Evolutionary conservation across 2,329 filamentous ascomycete species (phyloP), one percentile per base, ranked within the genome.

Genomic region (Exophiala viscosa): DNA sequence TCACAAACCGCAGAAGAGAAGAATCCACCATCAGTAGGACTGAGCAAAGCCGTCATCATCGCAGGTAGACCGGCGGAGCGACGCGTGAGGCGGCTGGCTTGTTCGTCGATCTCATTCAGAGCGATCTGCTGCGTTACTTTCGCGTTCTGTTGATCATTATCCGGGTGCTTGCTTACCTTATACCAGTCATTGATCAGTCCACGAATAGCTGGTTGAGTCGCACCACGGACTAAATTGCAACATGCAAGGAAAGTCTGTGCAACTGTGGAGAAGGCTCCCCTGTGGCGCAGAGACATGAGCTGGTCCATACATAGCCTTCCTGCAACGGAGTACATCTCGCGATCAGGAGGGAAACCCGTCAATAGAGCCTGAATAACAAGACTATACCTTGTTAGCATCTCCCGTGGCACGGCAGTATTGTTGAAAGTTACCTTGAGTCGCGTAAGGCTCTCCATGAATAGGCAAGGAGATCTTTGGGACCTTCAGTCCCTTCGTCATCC

Each of bases 391-490:
- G 43, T 67, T 56, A 68, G 60, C 59, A 57, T 48, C 31, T 17
- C n/a, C 10, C 3, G 14, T 32, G 32, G 33, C 20, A 18, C 7
- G 11, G 47, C 7, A 11, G 8, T 13, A 33, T 13, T 20, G n/a
- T 18, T 20, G 31, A 20, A 15, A 44, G 71, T 55, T 73, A 90
- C 87, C 89, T 96, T 18, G 91, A 89, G 71, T 99, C 93, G 57
- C 96, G 92, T n/a, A 96, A 77, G 5, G 90, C 89, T 62, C 93
- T 83, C 80, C 96, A 99, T 57, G 90, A 96, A 68, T 93, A 99
- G 60, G 92, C 97, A 42, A 99, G 72, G 14, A 95, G 79, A 62
- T 95, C 90, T 66, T 96, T 97, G 0, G 90, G 77, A 1, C 85
- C 87, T 32, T 87, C 85, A 48, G 87, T 82, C n/a, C 89, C 69